Evolutionary conservation across 495 filamentous ascomycete species (phyloP), one percentile per base, ranked within the genome.

Genomic region (Amphirosellinia nigrospora): DNA sequence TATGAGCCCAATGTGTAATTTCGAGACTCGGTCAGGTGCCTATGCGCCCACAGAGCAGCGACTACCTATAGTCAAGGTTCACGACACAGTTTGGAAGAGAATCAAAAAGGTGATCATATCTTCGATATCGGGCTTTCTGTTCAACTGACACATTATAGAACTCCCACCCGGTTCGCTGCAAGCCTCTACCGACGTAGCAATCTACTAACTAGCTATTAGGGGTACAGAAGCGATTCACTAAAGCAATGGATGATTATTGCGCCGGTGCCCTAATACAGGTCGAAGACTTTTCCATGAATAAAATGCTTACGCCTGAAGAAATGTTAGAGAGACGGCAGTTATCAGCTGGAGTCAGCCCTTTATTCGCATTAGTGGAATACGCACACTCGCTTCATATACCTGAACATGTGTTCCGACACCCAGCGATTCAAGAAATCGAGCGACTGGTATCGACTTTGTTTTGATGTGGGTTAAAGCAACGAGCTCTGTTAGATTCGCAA

Each of bases 321-420:
- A 72, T 75, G 70, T 68, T 79, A 13, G 69, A 66, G 2, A 46
- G 72, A 11, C 68, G 79, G 23, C 64, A 73, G 13, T 58, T 72
- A n/a, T 79, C 79, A 19, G 60, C 72, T 21, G 78, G 75, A 34
- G 75, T 74, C 50, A 71, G 52, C n/a, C 78, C 78, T 16, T 68
- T 79, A 11, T 81, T 79, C 64, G 66, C 77, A 4, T 68, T 81
- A 36, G 68, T 79, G 7, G 79, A 81, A 74, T 81, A 81, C 56
- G 77, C 74, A 4, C 73, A 79, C 52, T 68, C 62, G 15, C 70
- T 81, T 3, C 26, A 21, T 70, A 41, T 81, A 21, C 79, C 79
- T 23, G 77, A 81, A 39, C 38, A 70, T 19, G 74, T 81, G 3
- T 80, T 80, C 46, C 71, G 76, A 11, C 48, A 73, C 39, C 71